Base-by-base conservation (phyloP, 345 rosid genomes). In the Limnanthes douglasii region DNA sequence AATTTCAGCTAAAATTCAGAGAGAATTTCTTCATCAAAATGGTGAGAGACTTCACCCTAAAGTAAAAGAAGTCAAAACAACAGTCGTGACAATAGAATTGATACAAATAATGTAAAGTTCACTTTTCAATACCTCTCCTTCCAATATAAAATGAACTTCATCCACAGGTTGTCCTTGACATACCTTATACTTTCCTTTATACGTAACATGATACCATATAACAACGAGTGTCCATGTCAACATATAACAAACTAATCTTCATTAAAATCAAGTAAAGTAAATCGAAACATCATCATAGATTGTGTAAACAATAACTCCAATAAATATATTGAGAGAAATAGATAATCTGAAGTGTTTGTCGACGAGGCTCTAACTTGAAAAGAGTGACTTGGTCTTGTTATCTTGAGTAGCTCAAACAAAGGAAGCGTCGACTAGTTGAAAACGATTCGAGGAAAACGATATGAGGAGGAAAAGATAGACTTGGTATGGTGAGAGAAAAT, bases 81-180 rank as follows among this genome's bases (percentile, higher is more conserved):
- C 16, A 39, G 1, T 7, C n/a, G 42, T 6, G 7, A 42, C 3
- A 21, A 22, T 46, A 20, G 42, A 35, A 17, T 13, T 15, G 3
- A n/a, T 4, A n/a, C n/a, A n/a, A n/a, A n/a, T n/a, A n/a, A n/a
- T n/a, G n/a, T n/a, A 11, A 11, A n/a, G n/a, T n/a, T n/a, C n/a
- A n/a, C 24, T 31, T 0, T 10, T 15, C 8, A 31, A 50, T 45
- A 83, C 98, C 92, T 80, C 85, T 54, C 98, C 98, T 34, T 72
- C 72, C 66, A 81, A 90, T 10, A 90, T 64, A 36, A 90, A 75
- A 60, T 72, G 84, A 37, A 77, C 46, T 40, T 96, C 98, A 51
- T 84, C 78, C 39, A 79, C 84, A 43, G 50, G 34, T 50, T 80
- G 85, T 17, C 79, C 96, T 53, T 62, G 78, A 1, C 68, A 78